phyloP scores from a whole-genome alignment of 768 basidiomycete genomes.

The Pleurotus giganteus region DNA sequence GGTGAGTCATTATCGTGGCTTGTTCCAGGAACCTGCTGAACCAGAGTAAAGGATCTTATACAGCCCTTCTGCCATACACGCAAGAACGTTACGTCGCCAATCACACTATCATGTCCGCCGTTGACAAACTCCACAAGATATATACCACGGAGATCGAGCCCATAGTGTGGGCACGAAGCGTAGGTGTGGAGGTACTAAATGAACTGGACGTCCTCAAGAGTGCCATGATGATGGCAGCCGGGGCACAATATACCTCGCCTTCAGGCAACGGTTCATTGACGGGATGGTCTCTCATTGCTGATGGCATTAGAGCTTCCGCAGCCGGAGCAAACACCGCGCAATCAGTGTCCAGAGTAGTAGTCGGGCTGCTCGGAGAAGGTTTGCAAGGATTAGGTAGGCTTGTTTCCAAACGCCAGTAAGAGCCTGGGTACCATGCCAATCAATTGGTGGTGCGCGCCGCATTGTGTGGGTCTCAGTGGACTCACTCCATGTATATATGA shows the following conservation, averaged over 20 bases:
- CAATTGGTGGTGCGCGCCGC: no score
- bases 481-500: no score
- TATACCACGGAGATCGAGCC: slow-evolving; percentile 67
- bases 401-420: background rate
- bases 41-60: slow-evolving; percentile 60
- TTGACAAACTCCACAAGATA: slow-evolving; percentile 89
- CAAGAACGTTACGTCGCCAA: slow-evolving; percentile 83
- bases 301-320: background rate
- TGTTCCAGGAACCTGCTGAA: background rate
- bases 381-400: background rate
- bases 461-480: no score
- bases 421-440: no score
- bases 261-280: slow-evolving; percentile 3
- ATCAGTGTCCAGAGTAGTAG: background rate
- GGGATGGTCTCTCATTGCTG: background rate
- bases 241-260: slow-evolving; percentile 24
- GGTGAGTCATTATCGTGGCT: slow-evolving; percentile 44
- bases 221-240: slow-evolving; percentile 81
- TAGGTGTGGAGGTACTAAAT: slow-evolving; percentile 89
- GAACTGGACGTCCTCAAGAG: slow-evolving; percentile 83
- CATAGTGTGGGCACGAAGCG: slow-evolving; percentile 83
- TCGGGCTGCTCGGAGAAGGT: background rate
- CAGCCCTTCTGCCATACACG: slow-evolving; percentile 72
- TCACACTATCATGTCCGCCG: slow-evolving; percentile 78
- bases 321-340: background rate